A percentile compares a stretch with the other conserved stretches of the same genome.
phyloP scores from a whole-genome alignment of 2,329 filamentous ascomycete species.

The Capronia epimyces region DNA sequence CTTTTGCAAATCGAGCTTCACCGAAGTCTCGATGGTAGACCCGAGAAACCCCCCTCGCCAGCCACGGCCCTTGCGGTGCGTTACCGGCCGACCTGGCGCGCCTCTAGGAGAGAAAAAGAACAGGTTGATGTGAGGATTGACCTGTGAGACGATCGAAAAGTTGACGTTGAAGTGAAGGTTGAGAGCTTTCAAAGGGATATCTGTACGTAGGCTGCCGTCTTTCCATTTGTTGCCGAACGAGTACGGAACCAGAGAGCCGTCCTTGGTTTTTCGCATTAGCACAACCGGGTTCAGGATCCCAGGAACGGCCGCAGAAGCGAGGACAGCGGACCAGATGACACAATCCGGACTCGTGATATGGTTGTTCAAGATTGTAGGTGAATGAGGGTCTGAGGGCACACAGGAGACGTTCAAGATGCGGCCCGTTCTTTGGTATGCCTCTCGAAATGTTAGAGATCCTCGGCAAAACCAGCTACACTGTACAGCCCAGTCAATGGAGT shows the following conservation, averaged over 20 bases:
- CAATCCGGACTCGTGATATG: conserved; percentile 94
- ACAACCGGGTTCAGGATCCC: conserved; percentile 94
- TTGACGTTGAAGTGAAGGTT: conserved; percentile 98
- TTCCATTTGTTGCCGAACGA: conserved; percentile 99
- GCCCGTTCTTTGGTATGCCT: conserved; percentile 89
- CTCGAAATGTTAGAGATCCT: conserved; percentile 87
- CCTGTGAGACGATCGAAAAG: conserved; percentile 80
- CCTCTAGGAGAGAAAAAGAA: conserved; percentile 98
- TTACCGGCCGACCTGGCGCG: conserved; percentile 85
- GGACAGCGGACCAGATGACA: conserved; percentile 94
- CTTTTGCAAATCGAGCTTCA: conserved; percentile 94
- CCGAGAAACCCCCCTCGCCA: conserved; percentile 96
- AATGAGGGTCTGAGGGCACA: conserved; percentile 91
- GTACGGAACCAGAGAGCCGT: conserved; percentile 77
- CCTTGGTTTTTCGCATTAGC: conserved; percentile 76
- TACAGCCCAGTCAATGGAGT: conserved; percentile 84
- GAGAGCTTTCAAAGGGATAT: conserved; percentile 88
- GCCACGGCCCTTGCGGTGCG: conserved; percentile 83
- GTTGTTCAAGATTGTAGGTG: conserved; percentile 85
- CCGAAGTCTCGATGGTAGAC: conserved; percentile 84
- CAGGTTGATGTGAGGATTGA: conserved; percentile 96
- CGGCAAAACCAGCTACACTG: conserved; percentile 83
- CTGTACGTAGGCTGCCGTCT: conserved; percentile 86
- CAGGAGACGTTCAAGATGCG: conserved; percentile 94
- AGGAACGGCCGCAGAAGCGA: conserved; percentile 91